These are phyloP conservation scores for Rostrohypoxylon terebratum DNA, from an alignment of 495 filamentous ascomycete species.

Conservation along the genomic window DNA sequence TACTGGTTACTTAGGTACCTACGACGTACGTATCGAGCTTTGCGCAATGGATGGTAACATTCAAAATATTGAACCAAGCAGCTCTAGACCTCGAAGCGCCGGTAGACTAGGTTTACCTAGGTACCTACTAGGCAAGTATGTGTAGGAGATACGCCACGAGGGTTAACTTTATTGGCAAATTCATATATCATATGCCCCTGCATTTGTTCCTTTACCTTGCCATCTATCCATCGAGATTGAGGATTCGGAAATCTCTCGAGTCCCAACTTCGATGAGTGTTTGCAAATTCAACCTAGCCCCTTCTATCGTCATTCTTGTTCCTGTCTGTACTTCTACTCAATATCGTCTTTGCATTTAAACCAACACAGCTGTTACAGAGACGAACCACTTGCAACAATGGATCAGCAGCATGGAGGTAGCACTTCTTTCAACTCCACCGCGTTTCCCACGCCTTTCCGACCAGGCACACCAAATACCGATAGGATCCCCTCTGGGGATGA, in stretches of 20 bases:
- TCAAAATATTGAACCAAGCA: conserved; percentile 5
- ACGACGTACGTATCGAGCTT: neutral
- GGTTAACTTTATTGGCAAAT: conserved; percentile 4
- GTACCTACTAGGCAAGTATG: neutral
- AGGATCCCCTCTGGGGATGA: conserved; percentile 54
- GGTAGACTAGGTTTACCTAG: neutral
- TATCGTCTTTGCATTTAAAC: neutral
- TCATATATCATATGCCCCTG: neutral
- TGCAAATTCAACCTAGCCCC: neutral
- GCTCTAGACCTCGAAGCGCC: conserved; percentile 20
- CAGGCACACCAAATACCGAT: conserved; percentile 55
- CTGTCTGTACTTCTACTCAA: neutral
- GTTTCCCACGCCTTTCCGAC: conserved; percentile 52
- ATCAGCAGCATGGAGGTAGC: conserved; percentile 37
- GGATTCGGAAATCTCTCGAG: neutral
- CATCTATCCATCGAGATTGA: neutral
- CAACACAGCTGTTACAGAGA: neutral
- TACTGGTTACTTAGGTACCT: conserved; percentile 20
- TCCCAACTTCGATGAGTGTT: neutral
- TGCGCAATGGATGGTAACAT: conserved; percentile 5
- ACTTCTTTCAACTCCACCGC: conserved; percentile 47
- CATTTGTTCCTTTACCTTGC: conserved; percentile 2
- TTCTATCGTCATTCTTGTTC: neutral
- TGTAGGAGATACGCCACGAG: conserved; percentile 5
- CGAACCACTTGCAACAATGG: conserved; percentile 26